Evolutionary conservation across 202 grass and related monocot genomes (phyloP).

Genomic region (Cymbopogon flexuosus): DNA sequence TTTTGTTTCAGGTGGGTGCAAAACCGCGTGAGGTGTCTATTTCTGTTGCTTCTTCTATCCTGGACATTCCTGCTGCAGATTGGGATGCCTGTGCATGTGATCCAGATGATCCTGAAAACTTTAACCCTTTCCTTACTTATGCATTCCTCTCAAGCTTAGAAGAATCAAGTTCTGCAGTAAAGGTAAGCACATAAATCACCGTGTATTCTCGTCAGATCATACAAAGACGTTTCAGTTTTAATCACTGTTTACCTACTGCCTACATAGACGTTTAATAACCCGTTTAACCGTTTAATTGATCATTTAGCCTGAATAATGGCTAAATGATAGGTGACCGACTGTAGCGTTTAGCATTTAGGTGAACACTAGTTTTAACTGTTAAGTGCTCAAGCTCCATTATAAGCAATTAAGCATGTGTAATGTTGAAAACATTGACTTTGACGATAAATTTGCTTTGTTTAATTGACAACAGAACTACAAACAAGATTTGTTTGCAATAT

Average conservation of each 20-base stretch:
- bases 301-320: background rate
- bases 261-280: background rate
- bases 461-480: background rate
- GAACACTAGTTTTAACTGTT: background rate
- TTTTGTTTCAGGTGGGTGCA: slow-evolving; percentile 44
- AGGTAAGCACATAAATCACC: slow-evolving; percentile 43
- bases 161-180: slow-evolving; percentile 74
- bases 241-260: background rate
- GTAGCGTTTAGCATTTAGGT: background rate
- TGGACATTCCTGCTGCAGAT: slow-evolving; percentile 62
- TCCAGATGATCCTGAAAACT: slow-evolving; percentile 43
- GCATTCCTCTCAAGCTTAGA: slow-evolving; percentile 97
- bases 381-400: background rate
- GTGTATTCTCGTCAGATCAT: background rate
- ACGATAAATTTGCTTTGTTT: slow-evolving; percentile 7
- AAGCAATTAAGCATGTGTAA: background rate
- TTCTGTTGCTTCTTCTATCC: slow-evolving; percentile 71
- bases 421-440: background rate
- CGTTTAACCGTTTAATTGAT: background rate
- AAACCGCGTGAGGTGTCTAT: slow-evolving; percentile 62
- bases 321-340: background rate
- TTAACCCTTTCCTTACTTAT: slow-evolving; percentile 88
- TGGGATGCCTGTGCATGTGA: slow-evolving; percentile 87
- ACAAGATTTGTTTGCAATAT: background rate
- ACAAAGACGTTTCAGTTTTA: slow-evolving; percentile 5